Conservation (phyloP, 805 yeast genomes). For the Sungouiozyma intestinalis region DNA sequence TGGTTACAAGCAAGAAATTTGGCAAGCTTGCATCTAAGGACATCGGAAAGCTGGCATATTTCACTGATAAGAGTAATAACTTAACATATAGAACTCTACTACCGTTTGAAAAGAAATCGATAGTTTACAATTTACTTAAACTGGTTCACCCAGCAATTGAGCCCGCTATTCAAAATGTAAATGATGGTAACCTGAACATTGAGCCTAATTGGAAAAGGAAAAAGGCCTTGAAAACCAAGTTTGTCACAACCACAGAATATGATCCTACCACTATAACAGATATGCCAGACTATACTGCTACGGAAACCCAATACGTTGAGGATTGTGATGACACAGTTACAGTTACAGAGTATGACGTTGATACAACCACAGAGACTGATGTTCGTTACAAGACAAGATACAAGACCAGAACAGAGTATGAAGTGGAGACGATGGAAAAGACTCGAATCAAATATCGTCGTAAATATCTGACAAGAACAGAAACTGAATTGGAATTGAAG, state of each 20-base stretch:
- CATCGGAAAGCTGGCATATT: conserved; percentile 1
- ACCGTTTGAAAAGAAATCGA: conserved; percentile 5
- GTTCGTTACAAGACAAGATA: conserved; percentile 6
- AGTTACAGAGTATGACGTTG: neutral
- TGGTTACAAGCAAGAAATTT: neutral
- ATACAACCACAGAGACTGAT: conserved; percentile 5
- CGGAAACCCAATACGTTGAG: neutral
- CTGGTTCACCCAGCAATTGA: neutral
- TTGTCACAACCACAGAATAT: neutral
- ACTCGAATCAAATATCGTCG: conserved; percentile 5
- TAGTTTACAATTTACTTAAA: conserved; percentile 4
- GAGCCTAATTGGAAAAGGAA: conserved; percentile 1
- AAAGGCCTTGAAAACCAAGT: neutral
- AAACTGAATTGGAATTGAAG: conserved; percentile 11
- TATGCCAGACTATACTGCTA: too few species aligned
- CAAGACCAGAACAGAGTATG: conserved; percentile 3
- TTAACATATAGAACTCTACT: conserved; percentile 7
- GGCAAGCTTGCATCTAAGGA: neutral
- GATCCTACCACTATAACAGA: neutral
- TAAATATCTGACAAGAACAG: conserved; percentile 9
- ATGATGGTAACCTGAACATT: neutral
- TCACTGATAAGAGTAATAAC: conserved; percentile 3
- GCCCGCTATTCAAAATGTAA: neutral
- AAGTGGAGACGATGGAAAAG: conserved; percentile 8
- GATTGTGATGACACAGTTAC: neutral